Percentiles rank a stretch among this genome's conserved stretches.
Evolutionary conservation across 306 rosid genomes (phyloP).

Genomic region (Ammopiptanthus mongolicus): DNA sequence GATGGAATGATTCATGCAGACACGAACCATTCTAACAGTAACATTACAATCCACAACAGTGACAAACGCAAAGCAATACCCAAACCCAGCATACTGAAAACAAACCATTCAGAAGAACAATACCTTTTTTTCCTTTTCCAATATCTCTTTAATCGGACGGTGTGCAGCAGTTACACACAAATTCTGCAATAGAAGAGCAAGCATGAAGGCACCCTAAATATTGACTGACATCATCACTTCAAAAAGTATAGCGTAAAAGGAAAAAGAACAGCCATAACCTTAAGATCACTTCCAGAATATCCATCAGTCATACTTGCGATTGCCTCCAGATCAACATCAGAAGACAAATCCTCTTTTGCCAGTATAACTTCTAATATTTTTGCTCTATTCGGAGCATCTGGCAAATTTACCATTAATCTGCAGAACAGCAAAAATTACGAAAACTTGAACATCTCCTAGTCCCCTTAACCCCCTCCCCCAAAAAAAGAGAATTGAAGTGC

Average conservation of each 20-base stretch:
- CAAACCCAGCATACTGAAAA: constrained; percentile 17
- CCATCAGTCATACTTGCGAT: constrained; percentile 96
- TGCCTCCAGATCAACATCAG: constrained; percentile 69
- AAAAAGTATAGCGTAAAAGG: background rate
- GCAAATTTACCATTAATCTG: constrained; percentile 99
- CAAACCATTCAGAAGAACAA: too few species aligned
- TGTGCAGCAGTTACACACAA: constrained; percentile 95
- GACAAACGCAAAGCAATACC: constrained; percentile 11
- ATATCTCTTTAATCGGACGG: constrained; percentile 91
- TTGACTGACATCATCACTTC: background rate
- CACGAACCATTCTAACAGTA: background rate
- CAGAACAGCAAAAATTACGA: constrained; percentile 26
- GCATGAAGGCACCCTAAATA: constrained; percentile 9
- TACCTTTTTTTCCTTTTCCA: constrained; percentile 95
- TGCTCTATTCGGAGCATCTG: constrained; percentile 89
- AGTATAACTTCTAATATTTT: constrained; percentile 87
- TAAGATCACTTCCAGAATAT: constrained; percentile 78
- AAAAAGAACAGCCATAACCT: constrained; percentile 21
- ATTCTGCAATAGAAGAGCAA: constrained; percentile 56
- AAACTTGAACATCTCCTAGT: background rate
- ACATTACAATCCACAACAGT: background rate
- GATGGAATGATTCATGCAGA: background rate
- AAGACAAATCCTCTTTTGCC: constrained; percentile 90
- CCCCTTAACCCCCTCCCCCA: background rate
- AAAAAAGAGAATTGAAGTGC: background rate